Evolutionary conservation across 768 basidiomycete genomes (phyloP).

Genomic region (Podaxis sp.): DNA sequence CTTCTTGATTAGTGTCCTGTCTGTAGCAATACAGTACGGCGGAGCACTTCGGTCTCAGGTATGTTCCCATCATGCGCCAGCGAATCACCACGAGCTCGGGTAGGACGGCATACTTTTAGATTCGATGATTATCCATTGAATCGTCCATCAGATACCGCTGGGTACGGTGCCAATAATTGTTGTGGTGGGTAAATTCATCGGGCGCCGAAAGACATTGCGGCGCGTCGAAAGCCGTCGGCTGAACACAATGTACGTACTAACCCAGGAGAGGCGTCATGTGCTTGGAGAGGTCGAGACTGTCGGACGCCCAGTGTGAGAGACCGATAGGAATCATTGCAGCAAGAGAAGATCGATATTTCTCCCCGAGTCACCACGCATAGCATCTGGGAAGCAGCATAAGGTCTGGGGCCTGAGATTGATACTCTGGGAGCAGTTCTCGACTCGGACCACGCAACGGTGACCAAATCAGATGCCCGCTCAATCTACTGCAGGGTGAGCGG

Average conservation of each 20-base stretch:
- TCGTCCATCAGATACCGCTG: conserved; percentile 9
- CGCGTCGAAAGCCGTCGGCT: not conserved
- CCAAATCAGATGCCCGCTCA: conserved; percentile 11
- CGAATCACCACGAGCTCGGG: conserved; percentile 2
- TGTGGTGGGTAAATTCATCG: not conserved
- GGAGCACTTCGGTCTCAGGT: not conserved
- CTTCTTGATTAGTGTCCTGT: conserved; percentile 1
- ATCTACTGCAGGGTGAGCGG: conserved; percentile 6
- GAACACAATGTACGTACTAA: not conserved
- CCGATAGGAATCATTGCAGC: conserved; percentile 8
- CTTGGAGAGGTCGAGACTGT: not conserved
- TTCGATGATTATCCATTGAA: conserved; percentile 13
- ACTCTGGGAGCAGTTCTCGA: not conserved
- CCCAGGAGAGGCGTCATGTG: not conserved
- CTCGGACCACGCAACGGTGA: not conserved
- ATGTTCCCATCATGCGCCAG: not conserved
- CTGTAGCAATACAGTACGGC: not conserved
- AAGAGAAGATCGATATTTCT: conserved; percentile 12
- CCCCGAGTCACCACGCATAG: conserved; percentile 2
- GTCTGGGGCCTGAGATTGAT: conserved; percentile 4
- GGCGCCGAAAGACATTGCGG: not conserved
- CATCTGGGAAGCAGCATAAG: conserved; percentile 6
- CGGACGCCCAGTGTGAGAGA: not conserved
- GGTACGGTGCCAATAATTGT: not conserved
- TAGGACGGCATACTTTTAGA: conserved; percentile 1